Evolutionary conservation across 352 stramenopile genomes (phyloP).

Genomic region (Globisporangium splendens): DNA sequence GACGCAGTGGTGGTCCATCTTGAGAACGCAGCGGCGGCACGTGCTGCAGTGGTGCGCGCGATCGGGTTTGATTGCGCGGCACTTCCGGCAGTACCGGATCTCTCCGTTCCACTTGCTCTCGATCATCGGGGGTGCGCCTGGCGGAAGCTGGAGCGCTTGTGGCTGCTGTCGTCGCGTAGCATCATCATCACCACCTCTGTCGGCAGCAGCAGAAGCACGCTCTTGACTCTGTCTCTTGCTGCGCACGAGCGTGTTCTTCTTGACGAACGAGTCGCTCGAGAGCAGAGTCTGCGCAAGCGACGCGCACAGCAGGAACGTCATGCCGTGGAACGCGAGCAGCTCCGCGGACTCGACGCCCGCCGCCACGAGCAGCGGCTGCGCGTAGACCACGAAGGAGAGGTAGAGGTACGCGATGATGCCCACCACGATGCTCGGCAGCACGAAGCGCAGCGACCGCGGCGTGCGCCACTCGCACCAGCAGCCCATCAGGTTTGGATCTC

Average conservation of each 20-base stretch:
- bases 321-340: slow-evolving; percentile 51
- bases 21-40: slow-evolving; percentile 73
- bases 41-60: slow-evolving; percentile 82
- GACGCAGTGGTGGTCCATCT: slow-evolving; percentile 89
- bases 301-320: slow-evolving; percentile 51
- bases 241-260: slow-evolving; percentile 18
- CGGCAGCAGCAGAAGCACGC: neutral
- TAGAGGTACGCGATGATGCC: slow-evolving; percentile 66
- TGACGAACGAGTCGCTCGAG: slow-evolving; percentile 57
- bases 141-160: neutral
- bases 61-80: slow-evolving; percentile 69
- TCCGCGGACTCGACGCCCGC: slow-evolving; percentile 25
- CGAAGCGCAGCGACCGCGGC: slow-evolving; percentile 48
- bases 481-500: slow-evolving; percentile 25
- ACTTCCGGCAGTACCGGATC: slow-evolving; percentile 72
- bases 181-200: neutral
- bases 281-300: slow-evolving; percentile 54
- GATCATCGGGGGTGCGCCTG: slow-evolving; percentile 14
- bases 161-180: too few species aligned
- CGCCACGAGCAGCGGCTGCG: slow-evolving; percentile 42
- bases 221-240: slow-evolving; percentile 18
- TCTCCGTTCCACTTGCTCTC: slow-evolving; percentile 74
- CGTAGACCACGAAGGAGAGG: slow-evolving; percentile 46
- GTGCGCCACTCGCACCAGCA: slow-evolving; percentile 67
- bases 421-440: slow-evolving; percentile 44